These are phyloP conservation scores for Psilocybe subaeruginosa DNA, from an alignment of 768 basidiomycete genomes.

Conservation along the genomic window DNA sequence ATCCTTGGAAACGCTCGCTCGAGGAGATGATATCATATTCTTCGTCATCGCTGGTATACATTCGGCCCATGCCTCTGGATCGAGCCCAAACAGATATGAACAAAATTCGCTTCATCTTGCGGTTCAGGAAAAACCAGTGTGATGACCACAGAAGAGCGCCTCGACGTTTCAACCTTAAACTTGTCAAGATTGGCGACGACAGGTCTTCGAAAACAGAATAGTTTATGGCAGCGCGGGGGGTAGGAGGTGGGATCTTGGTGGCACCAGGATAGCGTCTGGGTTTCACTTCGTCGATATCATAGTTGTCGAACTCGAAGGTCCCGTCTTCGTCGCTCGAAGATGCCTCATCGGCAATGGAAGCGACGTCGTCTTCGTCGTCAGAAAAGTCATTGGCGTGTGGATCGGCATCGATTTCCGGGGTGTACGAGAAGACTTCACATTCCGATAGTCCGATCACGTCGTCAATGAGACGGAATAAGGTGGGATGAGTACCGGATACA, in stretches of 20 bases:
- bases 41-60: slow-evolving; percentile 55
- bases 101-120: slow-evolving; percentile 88
- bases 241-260: slow-evolving; percentile 40
- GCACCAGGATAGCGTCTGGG: slow-evolving; percentile 39
- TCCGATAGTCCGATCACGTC: slow-evolving; percentile 88
- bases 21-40: slow-evolving; percentile 29
- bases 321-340: slow-evolving; percentile 73
- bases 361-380: slow-evolving; percentile 78
- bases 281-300: slow-evolving; percentile 67
- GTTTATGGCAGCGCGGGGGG: slow-evolving; percentile 42
- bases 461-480: slow-evolving; percentile 85
- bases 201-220: slow-evolving; percentile 40
- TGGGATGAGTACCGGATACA: slow-evolving; percentile 84
- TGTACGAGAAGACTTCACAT: slow-evolving; percentile 95
- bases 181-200: slow-evolving; percentile 36
- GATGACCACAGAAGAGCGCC: slow-evolving; percentile 94
- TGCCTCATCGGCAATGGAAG: slow-evolving; percentile 67
- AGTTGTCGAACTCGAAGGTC: slow-evolving; percentile 80
- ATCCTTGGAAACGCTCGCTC: slow-evolving; percentile 68
- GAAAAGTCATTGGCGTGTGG: slow-evolving; percentile 87
- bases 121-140: slow-evolving; percentile 96
- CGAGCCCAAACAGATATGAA: slow-evolving; percentile 94
- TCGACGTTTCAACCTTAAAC: slow-evolving; percentile 57
- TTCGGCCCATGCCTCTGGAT: slow-evolving; percentile 58
- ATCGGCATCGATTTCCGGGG: slow-evolving; percentile 91